Base-by-base conservation (phyloP, 352 stramenopile genomes). In the Phytophthora constricta region DNA sequence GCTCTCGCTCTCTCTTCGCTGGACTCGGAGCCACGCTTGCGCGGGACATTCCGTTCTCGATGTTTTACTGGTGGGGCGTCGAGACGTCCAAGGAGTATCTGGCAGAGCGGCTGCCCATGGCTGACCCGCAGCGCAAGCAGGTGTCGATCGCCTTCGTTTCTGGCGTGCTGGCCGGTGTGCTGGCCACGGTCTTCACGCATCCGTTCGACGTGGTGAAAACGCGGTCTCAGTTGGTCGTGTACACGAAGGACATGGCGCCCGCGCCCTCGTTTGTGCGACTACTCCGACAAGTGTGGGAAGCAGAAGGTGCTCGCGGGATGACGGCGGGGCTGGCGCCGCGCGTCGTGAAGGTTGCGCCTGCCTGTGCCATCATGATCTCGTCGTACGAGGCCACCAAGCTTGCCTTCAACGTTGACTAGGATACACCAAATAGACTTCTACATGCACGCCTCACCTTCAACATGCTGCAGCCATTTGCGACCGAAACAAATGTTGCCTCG, bases 201-300 rank as follows among this genome's bases (percentile, higher is more conserved):
- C 96, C 96, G 27, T 97, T 98, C 61, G 96, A 99, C 74, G 95
- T 99, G 50, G 75, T 99, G 68, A 99, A 99, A 76, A 99, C 95
- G 13, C 82, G 94, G 16, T 74, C 80, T 45, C 87, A 96, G 64
- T 76, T 92, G 17, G 72, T 84, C 28, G 68, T 82, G 11, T 92
- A 85, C 63, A 72, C 73, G 5, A 65, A 75, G 23, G 68, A 62
- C 17, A 57, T 65, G 42, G 33, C 62, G 48, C 33, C 65, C 0
- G 53, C 58, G 34, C 65, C 56, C 25, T 80, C 69, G 16, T 76
- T 86, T 14, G 19, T 62, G 25, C 62, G 79, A 56, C 77, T 91
- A 68, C 62, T 92, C 50, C 48, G 20, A 22, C 75, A 88, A 13
- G 69, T 91, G n/a, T 84, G 79, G 65, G 57, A 34, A 1, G 9